These are phyloP conservation scores for Scheffersomyces titani DNA, from an alignment of 1,139 yeast species.

Conservation along the genomic window DNA sequence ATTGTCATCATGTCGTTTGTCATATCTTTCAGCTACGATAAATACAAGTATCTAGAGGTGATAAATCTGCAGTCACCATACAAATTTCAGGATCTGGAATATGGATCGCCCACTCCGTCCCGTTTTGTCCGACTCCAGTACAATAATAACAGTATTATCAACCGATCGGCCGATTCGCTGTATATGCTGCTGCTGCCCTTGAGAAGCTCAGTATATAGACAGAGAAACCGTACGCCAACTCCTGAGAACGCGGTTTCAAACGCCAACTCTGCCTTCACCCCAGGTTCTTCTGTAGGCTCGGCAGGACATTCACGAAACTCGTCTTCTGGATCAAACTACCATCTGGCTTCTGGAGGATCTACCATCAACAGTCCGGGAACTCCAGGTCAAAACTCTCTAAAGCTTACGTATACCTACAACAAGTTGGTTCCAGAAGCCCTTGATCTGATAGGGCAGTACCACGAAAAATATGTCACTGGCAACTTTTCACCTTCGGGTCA, in stretches of 20 bases:
- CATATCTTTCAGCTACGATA: conserved; percentile 1
- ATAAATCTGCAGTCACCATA: background rate
- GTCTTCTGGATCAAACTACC: background rate
- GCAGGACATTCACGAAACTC: background rate
- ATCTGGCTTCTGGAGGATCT: background rate
- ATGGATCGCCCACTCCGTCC: conserved; percentile 8
- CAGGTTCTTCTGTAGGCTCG: background rate
- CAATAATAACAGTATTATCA: conserved; percentile 2
- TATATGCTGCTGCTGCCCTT: background rate
- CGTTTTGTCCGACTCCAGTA: conserved; percentile 12
- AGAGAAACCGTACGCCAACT: conserved; percentile 6
- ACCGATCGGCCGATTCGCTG: conserved; percentile 3
- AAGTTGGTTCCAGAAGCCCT: conserved; percentile 6
- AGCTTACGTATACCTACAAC: background rate
- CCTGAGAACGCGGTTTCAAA: conserved; percentile 5
- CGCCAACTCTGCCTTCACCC: background rate
- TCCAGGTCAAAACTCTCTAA: background rate
- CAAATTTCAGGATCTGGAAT: background rate
- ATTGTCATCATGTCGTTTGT: background rate
- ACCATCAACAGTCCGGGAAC: background rate
- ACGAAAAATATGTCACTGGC: conserved; percentile 4
- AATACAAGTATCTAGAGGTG: background rate
- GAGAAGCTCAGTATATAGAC: background rate
- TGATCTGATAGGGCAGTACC: conserved; percentile 9
- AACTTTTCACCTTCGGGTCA: background rate